A percentile compares a stretch with the other conserved stretches of the same genome.
Evolutionary conservation across 78 protist species (phyloP).

Genomic region (Guillardia theta): DNA sequence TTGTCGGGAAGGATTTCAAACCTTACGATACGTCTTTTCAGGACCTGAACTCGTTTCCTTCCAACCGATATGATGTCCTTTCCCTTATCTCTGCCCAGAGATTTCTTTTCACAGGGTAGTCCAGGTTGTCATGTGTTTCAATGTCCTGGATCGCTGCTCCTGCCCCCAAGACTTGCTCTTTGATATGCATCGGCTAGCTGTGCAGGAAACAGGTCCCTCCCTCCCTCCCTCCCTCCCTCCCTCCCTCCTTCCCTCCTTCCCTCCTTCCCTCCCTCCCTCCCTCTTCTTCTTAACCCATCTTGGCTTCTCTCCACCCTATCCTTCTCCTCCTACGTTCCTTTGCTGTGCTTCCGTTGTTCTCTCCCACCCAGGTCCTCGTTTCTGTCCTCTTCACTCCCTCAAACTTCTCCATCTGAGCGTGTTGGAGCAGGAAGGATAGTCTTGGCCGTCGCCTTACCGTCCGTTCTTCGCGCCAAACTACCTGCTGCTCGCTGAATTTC

Average conservation of each 20-base stretch:
- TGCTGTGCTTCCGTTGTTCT: neutral
- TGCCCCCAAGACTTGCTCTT: neutral
- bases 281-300: neutral
- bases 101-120: too few relatives aligned
- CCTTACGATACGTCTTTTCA: too few relatives aligned
- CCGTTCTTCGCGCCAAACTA: neutral
- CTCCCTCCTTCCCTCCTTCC: neutral
- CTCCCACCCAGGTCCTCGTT: neutral
- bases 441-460: neutral
- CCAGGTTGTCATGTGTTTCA: neutral
- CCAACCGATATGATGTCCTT: too few relatives aligned
- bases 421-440: too few relatives aligned
- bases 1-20: too few relatives aligned
- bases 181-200: neutral
- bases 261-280: neutral
- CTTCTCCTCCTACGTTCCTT: neutral
- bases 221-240: neutral
- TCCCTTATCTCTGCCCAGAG: too few relatives aligned
- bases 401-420: neutral
- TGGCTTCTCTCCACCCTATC: neutral
- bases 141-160: conserved; percentile 11
- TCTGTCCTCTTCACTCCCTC: neutral
- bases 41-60: too few relatives aligned
- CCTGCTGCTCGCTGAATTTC: too few relatives aligned
- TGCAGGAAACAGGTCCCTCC: too few relatives aligned